Conservation (phyloP, 495 filamentous ascomycete species). For the Talaromyces borbonicus region DNA sequence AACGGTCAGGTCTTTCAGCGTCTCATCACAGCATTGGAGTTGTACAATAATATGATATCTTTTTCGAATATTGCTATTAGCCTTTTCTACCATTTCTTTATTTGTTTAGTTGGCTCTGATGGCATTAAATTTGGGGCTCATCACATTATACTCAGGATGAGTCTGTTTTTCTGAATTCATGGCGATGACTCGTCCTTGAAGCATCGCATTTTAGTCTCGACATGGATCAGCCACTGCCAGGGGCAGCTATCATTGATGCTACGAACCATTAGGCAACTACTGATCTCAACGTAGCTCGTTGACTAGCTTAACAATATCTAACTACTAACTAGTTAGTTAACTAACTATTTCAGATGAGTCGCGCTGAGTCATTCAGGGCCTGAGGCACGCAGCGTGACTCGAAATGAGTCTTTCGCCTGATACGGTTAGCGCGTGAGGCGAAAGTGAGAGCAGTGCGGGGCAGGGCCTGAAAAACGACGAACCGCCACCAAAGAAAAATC, state of each 20-base stretch:
- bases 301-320: no score
- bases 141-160: no score
- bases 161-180: no score
- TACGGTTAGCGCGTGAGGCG: slow-evolving; percentile 9
- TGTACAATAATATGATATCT: slow-evolving; percentile 5
- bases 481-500: slow-evolving; percentile 3
- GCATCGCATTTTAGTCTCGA: no score
- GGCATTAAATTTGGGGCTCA: no score
- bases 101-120: slow-evolving; percentile 1
- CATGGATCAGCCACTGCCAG: no score
- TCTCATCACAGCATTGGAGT: slow-evolving; percentile 9
- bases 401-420: slow-evolving; percentile 13
- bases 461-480: slow-evolving; percentile 2
- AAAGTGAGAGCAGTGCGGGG: neutral
- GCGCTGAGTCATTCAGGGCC: slow-evolving; percentile 9
- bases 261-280: no score
- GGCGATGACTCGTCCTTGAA: no score
- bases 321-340: no score
- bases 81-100: slow-evolving; percentile 9
- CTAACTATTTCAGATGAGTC: neutral
- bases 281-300: no score
- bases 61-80: neutral
- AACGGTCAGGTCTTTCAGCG: slow-evolving; percentile 1
- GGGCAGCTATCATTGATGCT: no score
- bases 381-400: slow-evolving; percentile 3